Conservation (phyloP, 805 yeast genomes). For the Candida multigemmis region DNA sequence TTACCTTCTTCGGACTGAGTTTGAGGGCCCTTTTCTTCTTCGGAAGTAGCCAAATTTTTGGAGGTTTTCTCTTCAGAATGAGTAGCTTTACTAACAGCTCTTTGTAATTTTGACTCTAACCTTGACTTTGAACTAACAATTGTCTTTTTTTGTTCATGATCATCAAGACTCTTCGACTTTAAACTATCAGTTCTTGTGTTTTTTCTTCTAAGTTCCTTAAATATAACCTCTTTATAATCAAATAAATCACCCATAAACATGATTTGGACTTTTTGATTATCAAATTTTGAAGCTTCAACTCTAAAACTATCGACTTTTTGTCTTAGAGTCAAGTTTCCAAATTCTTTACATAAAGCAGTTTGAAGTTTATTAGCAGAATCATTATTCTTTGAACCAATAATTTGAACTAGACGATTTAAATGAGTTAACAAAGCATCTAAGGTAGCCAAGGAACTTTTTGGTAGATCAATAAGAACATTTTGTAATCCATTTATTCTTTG, state of each 20-base stretch:
- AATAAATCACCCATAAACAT: slow-evolving; percentile 56
- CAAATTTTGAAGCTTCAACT: slow-evolving; percentile 7
- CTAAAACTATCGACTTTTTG: slow-evolving; percentile 24
- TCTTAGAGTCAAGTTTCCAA: slow-evolving; percentile 53
- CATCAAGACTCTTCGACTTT: slow-evolving; percentile 2
- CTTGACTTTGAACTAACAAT: slow-evolving; percentile 16
- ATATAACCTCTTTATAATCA: slow-evolving; percentile 50
- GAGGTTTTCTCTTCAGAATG: neutral
- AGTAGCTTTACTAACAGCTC: no score
- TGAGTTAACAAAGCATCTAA: slow-evolving; percentile 75
- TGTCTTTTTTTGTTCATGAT: no score
- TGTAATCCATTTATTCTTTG: slow-evolving; percentile 54
- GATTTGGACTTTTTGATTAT: slow-evolving; percentile 39
- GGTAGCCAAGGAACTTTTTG: slow-evolving; percentile 68
- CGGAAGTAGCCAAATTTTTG: no score
- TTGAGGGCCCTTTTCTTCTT: no score
- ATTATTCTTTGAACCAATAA: slow-evolving; percentile 32
- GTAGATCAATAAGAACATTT: slow-evolving; percentile 56
- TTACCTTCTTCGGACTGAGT: slow-evolving; percentile 6
- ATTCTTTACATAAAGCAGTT: slow-evolving; percentile 51
- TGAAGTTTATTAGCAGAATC: slow-evolving; percentile 28
- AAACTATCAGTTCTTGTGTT: slow-evolving; percentile 6
- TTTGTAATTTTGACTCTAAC: slow-evolving; percentile 16
- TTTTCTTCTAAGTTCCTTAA: slow-evolving; percentile 45
- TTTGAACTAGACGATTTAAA: slow-evolving; percentile 50